A percentile compares a stretch with the other conserved stretches of the same genome.
These are phyloP conservation scores for Erodium moschatum DNA, from an alignment of 441 rosid species.

Conservation along the genomic window DNA sequence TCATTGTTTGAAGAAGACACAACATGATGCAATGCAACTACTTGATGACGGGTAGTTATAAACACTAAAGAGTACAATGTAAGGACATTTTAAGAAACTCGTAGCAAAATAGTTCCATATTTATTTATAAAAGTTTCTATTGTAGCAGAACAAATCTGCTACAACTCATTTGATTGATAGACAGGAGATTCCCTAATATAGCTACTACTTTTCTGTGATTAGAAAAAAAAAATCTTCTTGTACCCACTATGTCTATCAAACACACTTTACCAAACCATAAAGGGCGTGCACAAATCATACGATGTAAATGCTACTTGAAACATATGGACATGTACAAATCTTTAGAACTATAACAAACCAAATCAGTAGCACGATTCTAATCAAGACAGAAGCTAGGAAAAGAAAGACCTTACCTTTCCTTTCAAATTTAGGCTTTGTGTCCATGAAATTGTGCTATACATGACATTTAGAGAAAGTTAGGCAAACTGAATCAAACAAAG, in stretches of 20 bases:
- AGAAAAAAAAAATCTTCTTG: too few relatives aligned
- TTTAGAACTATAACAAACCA: not conserved
- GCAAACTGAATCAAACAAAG: not conserved
- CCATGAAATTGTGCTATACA: slow-evolving; percentile 46
- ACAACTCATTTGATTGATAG: too few relatives aligned
- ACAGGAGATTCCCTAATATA: too few relatives aligned
- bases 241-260: too few relatives aligned
- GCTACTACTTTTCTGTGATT: too few relatives aligned
- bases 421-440: slow-evolving; percentile 47
- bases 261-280: too few relatives aligned
- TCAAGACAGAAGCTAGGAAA: not conserved
- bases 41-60: not conserved
- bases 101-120: not conserved
- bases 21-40: not conserved
- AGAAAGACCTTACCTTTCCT: slow-evolving; percentile 44
- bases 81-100: not conserved
- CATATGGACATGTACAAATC: not conserved
- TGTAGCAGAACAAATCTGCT: too few relatives aligned
- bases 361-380: not conserved
- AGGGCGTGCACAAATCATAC: too few relatives aligned
- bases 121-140: too few relatives aligned
- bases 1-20: too few relatives aligned
- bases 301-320: not conserved
- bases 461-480: not conserved
- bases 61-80: not conserved